Base-by-base conservation (phyloP, 1,284 basidiomycete genomes). In the Kalmanozyma brasiliensis region DNA sequence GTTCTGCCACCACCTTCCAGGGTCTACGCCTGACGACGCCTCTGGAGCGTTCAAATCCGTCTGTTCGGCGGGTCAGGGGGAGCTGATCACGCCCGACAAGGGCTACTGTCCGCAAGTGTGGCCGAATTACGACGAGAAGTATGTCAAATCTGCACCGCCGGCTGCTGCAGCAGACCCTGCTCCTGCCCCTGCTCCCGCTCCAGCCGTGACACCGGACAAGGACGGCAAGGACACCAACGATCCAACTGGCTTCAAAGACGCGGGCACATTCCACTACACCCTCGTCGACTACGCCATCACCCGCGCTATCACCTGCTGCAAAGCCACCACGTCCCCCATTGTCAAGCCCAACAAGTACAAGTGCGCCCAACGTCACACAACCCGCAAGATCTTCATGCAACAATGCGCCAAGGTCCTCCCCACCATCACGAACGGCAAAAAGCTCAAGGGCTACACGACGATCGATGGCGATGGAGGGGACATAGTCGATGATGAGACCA, bases 401-500 rank as follows among this genome's bases (percentile, higher is more conserved):
- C 66, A 69, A 32, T 69, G 66, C 42, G 51, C 52, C 42, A 44
- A 43, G 11, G 49, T 56, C 7, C 35, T 69, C 1, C 17, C 43
- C 26, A 45, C 29, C 16, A 53, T 69, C 52, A 69, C 51, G 19
- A 36, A 56, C 13, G 19, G 47, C n/a, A 52, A 59, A 24, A 46
- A 49, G 17, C 36, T 63, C 13, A 0, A 19, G 0, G 66, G 66
- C 6, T 69, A 55, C 52, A 52, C 55, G 3, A 63, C 66, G 11
- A 19, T 69, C 11, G 16, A 20, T 20, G 47, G 37, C n/a, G 52
- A 17, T 3, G 47, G 26, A 11, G 49, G 35, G 2, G 30, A 17
- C 2, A 60, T 69, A 16, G 66, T 69, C n/a, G 60, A 69, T 20
- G 60, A 69, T 0, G 29, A 45, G 24, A 69, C 60, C 8, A 69